Base-by-base conservation (phyloP, 345 rosid genomes). In the Capsella bursapastoris region DNA sequence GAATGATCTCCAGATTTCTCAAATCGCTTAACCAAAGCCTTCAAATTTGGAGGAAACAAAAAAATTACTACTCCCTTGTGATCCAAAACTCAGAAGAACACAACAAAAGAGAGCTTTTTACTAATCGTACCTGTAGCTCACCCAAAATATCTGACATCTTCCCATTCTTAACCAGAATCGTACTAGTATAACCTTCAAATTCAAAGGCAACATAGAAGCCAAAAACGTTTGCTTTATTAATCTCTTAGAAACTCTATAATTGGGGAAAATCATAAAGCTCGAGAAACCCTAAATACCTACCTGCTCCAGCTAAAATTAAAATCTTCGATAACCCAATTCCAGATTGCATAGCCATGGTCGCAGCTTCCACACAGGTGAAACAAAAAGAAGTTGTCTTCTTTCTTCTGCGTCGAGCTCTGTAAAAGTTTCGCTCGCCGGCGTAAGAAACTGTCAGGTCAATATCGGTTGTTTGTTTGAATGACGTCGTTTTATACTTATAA, bases 231-330 rank as follows among this genome's bases (percentile, higher is more conserved):
- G 22, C 3, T 38, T 0, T 2, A 48, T 0, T 34, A 49, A 12
- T 13, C 60, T 61, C 11, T 44, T 27, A 34, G 8, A 60, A 47
- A 34, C 56, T 61, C 7, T 0, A 60, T 2, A 61, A 10, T 63
- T 48, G 63, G 63, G 63, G 28, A 35, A 16, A 58, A 18, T 18
- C 28, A 59, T 18, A 55, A 34, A 34, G 76, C 41, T 49, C 6
- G 62, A 68, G 61, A 68, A 73, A 55, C 65, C 78, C 71, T 40
- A 59, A 6, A n/a, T 77, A 82, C 8, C 7, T 34, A 34, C 98
- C 97, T 72, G 96, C 96, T 78, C 97, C 97, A 70, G 81, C 96
- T 49, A 94, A 68, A 80, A 94, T 3, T 58, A 94, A 49, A 79
- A 94, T 85, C 88, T 64, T 87, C 9, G 93, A 84, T 25, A 89